Evolutionary conservation across 768 basidiomycete species (phyloP).

Genomic region (Cubamyces lactineus): DNA sequence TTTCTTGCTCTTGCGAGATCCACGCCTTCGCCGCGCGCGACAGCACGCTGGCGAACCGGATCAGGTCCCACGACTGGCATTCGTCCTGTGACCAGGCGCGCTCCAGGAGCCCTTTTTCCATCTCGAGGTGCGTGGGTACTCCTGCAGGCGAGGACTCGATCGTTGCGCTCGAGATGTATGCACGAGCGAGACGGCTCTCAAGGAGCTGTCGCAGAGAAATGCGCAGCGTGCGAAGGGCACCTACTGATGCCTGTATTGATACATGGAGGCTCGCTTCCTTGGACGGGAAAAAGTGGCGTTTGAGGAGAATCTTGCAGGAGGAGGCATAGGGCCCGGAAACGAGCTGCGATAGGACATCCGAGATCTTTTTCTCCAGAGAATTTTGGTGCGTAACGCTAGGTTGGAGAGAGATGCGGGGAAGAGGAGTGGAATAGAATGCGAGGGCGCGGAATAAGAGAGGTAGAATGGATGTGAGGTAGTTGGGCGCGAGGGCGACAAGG

Average conservation of each 20-base stretch:
- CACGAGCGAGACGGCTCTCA: constrained; percentile 62
- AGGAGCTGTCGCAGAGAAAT: constrained; percentile 65
- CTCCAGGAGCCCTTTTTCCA: constrained; percentile 69
- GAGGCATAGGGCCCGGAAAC: constrained; percentile 69
- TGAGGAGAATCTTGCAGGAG: constrained; percentile 65
- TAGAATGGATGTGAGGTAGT: constrained; percentile 58
- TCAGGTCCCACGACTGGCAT: constrained; percentile 66
- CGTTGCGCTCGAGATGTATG: constrained; percentile 62
- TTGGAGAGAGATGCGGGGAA: constrained; percentile 68
- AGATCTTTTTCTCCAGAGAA: constrained; percentile 56
- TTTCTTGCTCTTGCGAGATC: constrained; percentile 45
- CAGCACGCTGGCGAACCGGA: constrained; percentile 56
- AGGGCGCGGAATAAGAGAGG: constrained; percentile 74
- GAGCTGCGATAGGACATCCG: constrained; percentile 57
- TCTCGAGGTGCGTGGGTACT: constrained; percentile 58
- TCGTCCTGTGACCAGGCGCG: constrained; percentile 76
- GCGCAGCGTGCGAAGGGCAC: constrained; percentile 55
- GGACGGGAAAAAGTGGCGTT: constrained; percentile 58
- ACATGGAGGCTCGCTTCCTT: constrained; percentile 22
- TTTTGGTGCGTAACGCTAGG: constrained; percentile 38
- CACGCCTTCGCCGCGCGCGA: constrained; percentile 61
- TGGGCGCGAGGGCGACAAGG: constrained; percentile 59
- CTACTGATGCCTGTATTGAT: constrained; percentile 33
- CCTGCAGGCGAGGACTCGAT: constrained; percentile 61
- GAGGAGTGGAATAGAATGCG: constrained; percentile 63